phyloP scores from a whole-genome alignment of 1,139 yeast genomes.

The Yamadazyma membranifaciens region DNA sequence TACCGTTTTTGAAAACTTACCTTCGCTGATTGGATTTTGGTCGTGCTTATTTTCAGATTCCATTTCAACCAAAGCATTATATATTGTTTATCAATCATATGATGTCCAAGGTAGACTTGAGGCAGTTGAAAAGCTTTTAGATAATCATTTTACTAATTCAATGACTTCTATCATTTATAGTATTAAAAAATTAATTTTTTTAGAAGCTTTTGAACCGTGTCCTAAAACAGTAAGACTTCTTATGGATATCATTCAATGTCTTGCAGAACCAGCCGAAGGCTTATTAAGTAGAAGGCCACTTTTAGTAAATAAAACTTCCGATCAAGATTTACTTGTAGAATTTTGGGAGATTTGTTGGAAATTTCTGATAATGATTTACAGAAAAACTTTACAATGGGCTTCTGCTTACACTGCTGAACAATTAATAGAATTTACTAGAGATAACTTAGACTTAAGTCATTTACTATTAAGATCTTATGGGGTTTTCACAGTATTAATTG shows the following conservation, averaged over 20 bases:
- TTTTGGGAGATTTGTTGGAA: conserved; percentile 75
- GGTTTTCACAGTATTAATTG: conserved; percentile 41
- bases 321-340: conserved; percentile 19
- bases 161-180: conserved; percentile 45
- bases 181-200: conserved; percentile 42
- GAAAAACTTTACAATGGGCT: conserved; percentile 75
- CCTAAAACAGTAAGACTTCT: conserved; percentile 72
- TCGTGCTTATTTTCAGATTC: conserved; percentile 63
- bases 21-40: conserved; percentile 59
- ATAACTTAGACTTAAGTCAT: conserved; percentile 77
- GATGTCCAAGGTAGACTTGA: conserved; percentile 65
- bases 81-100: conserved; percentile 70
- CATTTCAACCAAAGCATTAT: conserved; percentile 66
- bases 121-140: conserved; percentile 59
- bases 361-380: conserved; percentile 67
- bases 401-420: conserved; percentile 52
- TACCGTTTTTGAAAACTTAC: conserved; percentile 21
- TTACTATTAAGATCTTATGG: conserved; percentile 64
- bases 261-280: conserved; percentile 59
- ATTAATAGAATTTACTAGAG: conserved; percentile 80
- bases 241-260: conserved; percentile 67
- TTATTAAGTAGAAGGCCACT: conserved; percentile 9
- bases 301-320: not conserved
- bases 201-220: conserved; percentile 67
- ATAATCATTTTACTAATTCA: conserved; percentile 40